Evolutionary conservation across 1,284 basidiomycete genomes (phyloP), one percentile per base, ranked within the genome.

Genomic region (Ceratobasidium sp.): DNA sequence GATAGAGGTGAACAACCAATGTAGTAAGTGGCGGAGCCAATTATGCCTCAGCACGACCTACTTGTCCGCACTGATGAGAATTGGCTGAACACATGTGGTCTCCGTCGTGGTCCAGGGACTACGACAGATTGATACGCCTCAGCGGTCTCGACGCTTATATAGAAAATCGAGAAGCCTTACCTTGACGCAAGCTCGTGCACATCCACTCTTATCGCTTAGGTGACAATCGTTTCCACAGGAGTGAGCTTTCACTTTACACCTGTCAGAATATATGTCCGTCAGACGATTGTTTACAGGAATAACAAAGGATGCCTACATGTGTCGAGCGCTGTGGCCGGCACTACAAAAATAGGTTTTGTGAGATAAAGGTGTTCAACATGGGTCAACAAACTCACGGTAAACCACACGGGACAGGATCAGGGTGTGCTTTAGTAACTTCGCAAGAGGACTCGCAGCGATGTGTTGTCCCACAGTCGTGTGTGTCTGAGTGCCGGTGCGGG

Each of bases 61-160:
- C 88, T 81, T 84, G 79, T 30, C 86, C 87, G 71, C 88, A 89
- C 28, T 82, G 83, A 74, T 89, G 88, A 1, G 83, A 76, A 0
- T 80, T 78, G 8, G 87, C 85, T 0, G 87, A 84, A 76, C 88
- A 89, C 57, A 84, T 73, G 74, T 89, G 88, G 6, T 83, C 85
- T 0, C 81, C 82, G 1, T 84, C 86, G 69, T 87, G 86, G 49
- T 80, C 80, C n/a, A 81, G 80, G 16, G 83, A 78, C 86, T 87
- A 76, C 8, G 83, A 82, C 11, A 14, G 21, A 14, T 18, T 32
- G 28, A 18, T 64, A 38, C 6, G 11, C 9, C 23, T 14, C 16
- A 13, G n/a, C 16, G 2, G 18, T 30, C 28, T 9, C 18, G 1
- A 63, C 14, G 7, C 13, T 11, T 50, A 50, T 21, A 21, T 26